Conservation (phyloP, 2,329 filamentous ascomycete species). For the Penicillium aurantiogriseum region DNA sequence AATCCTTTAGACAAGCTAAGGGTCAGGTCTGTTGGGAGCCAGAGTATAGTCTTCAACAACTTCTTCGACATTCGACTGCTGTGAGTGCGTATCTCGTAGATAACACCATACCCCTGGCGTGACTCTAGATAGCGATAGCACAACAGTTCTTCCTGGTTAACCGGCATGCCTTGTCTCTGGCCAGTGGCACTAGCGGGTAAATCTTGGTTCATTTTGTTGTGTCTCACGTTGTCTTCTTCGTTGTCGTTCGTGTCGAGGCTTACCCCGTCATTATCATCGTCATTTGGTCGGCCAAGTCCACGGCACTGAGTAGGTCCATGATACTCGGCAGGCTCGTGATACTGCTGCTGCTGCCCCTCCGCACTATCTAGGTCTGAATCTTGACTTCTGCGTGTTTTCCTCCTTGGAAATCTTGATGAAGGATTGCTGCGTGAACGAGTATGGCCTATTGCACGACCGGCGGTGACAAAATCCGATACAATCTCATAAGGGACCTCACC, state of each 20-base stretch:
- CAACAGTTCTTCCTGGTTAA: conserved; percentile 14
- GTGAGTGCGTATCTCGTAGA: conserved; percentile 13
- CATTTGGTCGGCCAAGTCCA: neutral
- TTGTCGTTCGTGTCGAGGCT: neutral
- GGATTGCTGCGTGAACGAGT: conserved; percentile 53
- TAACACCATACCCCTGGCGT: neutral
- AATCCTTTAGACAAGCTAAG: conserved; percentile 81
- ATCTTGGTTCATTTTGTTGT: neutral
- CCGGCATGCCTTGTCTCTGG: conserved; percentile 8
- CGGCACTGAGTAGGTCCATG: neutral
- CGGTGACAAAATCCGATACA: conserved; percentile 49
- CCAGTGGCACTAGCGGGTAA: neutral
- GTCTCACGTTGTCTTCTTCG: neutral
- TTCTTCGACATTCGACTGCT: conserved; percentile 55
- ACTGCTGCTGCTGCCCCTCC: neutral
- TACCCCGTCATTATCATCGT: neutral
- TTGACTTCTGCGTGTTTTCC: neutral
- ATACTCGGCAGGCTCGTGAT: neutral
- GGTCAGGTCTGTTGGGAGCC: conserved; percentile 81
- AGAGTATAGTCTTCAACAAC: conserved; percentile 71
- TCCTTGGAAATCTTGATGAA: neutral
- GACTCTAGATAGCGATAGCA: conserved; percentile 3
- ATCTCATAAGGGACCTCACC: conserved; percentile 66
- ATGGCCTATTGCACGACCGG: conserved; percentile 49
- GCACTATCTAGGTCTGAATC: conserved; percentile 2